Evolutionary conservation across 306 rosid genomes (phyloP).

Genomic region (Cercis canadensis): DNA sequence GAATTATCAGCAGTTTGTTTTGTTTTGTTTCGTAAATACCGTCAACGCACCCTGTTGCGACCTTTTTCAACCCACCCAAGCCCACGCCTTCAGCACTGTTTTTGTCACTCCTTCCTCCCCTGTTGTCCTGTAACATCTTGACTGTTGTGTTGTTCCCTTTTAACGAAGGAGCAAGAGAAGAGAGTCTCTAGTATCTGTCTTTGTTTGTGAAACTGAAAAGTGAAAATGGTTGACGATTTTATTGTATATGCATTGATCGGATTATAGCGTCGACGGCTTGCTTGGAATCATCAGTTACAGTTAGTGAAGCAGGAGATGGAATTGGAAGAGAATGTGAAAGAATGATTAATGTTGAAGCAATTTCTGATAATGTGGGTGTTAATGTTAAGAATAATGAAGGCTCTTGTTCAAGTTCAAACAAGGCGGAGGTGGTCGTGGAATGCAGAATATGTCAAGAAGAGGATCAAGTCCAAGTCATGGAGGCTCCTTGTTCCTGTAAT

Average conservation of each 20-base stretch:
- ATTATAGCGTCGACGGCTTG: background rate
- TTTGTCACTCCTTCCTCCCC: background rate
- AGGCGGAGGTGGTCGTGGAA: slow-evolving; percentile 24
- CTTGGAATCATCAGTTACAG: background rate
- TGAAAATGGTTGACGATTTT: background rate
- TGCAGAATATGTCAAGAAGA: slow-evolving; percentile 36
- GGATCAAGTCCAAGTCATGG: slow-evolving; percentile 18
- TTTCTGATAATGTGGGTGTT: background rate
- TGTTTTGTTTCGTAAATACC: background rate
- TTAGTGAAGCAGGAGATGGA: background rate
- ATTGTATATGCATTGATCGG: background rate
- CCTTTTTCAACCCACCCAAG: background rate
- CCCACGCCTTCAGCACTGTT: background rate
- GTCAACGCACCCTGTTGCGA: background rate
- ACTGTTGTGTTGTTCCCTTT: background rate
- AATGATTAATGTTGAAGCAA: background rate
- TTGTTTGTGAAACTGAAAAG: no score
- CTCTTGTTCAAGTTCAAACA: background rate
- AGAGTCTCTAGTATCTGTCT: no score
- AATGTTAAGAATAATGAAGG: background rate
- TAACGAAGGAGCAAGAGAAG: no score
- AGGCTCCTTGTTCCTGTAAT: slow-evolving; percentile 34
- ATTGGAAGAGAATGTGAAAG: background rate
- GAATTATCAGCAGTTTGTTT: no score
- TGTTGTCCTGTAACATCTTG: no score